phyloP scores from a whole-genome alignment of 768 basidiomycete species.

The Termitomyces sp. region DNA sequence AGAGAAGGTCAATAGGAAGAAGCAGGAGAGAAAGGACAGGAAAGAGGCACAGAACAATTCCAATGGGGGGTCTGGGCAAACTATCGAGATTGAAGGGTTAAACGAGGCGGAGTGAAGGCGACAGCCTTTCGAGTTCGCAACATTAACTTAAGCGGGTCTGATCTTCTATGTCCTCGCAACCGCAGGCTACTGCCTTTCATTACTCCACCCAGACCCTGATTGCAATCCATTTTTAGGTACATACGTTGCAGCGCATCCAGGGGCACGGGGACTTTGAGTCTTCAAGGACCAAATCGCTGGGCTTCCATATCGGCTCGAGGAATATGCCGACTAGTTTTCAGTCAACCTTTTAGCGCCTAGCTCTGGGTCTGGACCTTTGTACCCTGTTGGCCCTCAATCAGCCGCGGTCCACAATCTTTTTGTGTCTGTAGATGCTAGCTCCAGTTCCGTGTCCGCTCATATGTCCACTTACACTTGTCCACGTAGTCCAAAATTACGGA shows the following conservation, averaged over 20 bases:
- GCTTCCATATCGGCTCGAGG: not conserved
- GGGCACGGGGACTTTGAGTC: not conserved
- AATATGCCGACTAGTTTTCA: not conserved
- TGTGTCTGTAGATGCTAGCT: not conserved
- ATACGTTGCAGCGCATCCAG: not conserved
- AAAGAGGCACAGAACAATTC: constrained; percentile 37
- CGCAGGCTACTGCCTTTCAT: not conserved
- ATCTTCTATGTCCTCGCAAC: not conserved
- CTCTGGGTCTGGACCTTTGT: not conserved
- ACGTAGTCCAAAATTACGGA: not conserved
- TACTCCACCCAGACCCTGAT: not conserved
- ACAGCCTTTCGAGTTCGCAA: constrained; percentile 6
- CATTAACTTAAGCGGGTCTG: not conserved
- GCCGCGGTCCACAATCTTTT: not conserved
- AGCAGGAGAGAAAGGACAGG: constrained; percentile 48
- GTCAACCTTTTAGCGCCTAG: not conserved
- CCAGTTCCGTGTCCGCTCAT: not conserved
- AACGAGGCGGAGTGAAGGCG: constrained; percentile 16
- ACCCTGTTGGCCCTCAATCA: not conserved
- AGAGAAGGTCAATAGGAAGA: constrained; percentile 75
- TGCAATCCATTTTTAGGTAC: not conserved
- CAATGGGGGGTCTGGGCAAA: constrained; percentile 29
- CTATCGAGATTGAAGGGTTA: constrained; percentile 60
- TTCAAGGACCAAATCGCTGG: not conserved
- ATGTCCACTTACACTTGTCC: not conserved